A percentile compares a stretch with the other conserved stretches of the same genome.
Conservation (phyloP, 2,329 filamentous ascomycete species). For the Verticillium dahliae region DNA sequence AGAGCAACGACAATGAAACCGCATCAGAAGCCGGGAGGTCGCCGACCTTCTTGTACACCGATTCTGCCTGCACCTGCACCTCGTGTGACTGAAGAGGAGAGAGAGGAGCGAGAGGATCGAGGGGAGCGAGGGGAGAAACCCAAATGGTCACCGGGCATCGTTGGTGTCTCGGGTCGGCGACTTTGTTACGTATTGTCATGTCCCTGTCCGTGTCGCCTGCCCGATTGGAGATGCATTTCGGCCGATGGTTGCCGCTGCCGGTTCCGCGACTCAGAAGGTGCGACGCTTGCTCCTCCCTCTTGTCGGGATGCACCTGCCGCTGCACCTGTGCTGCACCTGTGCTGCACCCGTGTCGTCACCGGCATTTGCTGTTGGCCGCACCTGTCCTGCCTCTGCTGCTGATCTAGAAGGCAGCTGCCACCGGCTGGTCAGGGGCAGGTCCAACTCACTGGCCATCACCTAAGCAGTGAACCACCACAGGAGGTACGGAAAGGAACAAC, state of each 20-base stretch:
- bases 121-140: neutral
- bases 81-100: neutral
- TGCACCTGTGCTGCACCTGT: too few species aligned
- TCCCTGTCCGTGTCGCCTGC: neutral
- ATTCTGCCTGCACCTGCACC: neutral
- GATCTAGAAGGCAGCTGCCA: too few species aligned
- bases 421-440: too few species aligned
- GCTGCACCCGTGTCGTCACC: neutral
- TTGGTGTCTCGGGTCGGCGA: neutral
- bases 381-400: too few species aligned
- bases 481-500: too few species aligned
- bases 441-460: too few species aligned
- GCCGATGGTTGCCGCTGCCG: neutral
- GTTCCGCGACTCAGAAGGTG: neutral
- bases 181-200: neutral
- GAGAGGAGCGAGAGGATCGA: neutral
- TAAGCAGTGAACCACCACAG: too few species aligned
- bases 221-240: neutral
- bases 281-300: neutral
- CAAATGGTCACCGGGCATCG: neutral
- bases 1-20: neutral
- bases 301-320: neutral
- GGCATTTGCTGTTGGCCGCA: neutral
- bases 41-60: neutral
- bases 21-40: neutral